These are phyloP conservation scores for Ramaria sp. DNA, from an alignment of 768 basidiomycete genomes.

Conservation along the genomic window DNA sequence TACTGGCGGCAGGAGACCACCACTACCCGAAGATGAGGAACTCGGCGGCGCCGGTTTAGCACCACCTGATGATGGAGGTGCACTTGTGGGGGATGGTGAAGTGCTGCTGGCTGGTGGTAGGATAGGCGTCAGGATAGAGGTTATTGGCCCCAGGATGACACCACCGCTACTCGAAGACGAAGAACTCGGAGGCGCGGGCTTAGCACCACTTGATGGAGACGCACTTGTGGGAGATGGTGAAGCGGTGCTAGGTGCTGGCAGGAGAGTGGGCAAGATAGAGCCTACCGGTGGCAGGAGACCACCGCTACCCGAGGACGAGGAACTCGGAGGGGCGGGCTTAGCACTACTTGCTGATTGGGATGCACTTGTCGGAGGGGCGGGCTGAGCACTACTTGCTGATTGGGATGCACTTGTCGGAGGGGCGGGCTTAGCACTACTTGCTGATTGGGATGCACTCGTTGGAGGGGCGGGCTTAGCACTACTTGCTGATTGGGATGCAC, in stretches of 20 bases:
- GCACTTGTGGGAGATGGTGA: background rate
- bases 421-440: background rate
- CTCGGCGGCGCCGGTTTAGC: background rate
- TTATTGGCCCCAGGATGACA: background rate
- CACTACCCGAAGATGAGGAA: background rate
- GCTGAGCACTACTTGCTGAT: background rate
- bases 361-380: background rate
- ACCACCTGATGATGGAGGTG: background rate
- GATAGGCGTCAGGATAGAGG: background rate
- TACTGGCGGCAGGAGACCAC: background rate
- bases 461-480: background rate
- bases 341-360: background rate
- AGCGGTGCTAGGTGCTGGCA: conserved; percentile 1
- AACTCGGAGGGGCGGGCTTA: background rate
- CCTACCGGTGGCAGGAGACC: background rate
- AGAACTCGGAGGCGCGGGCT: background rate
- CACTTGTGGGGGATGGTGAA: background rate
- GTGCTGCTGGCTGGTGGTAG: background rate
- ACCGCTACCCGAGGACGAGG: background rate
- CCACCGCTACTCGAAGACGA: background rate
- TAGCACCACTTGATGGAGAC: background rate
- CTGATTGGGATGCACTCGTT: background rate
- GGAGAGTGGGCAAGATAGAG: background rate
- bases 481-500: background rate
- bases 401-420: background rate